Percentiles rank a stretch among this genome's conserved stretches.
Conservation (phyloP, 257 asterid genomes). For the Agastache rugosa region DNA sequence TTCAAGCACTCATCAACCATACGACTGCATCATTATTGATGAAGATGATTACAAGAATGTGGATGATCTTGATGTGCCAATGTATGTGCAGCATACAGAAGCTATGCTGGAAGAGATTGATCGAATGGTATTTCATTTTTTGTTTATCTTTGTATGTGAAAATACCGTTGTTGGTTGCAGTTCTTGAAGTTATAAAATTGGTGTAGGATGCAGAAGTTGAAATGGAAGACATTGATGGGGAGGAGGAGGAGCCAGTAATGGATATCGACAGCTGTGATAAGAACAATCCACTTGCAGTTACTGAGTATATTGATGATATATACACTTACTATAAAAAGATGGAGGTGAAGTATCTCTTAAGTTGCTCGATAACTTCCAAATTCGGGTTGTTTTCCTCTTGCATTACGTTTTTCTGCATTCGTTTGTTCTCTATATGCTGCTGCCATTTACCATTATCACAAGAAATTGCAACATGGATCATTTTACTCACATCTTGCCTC, state of each 20-base stretch:
- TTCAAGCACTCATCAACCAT: conserved; percentile 37
- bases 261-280: conserved; percentile 71
- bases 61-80: conserved; percentile 58
- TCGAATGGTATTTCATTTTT: conserved; percentile 59
- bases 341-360: conserved; percentile 58
- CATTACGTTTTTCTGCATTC: not conserved
- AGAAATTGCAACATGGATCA: not conserved
- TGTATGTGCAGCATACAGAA: conserved; percentile 77
- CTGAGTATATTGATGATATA: conserved; percentile 75
- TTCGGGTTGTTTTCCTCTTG: not conserved
- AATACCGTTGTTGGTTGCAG: not conserved
- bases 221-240: conserved; percentile 57
- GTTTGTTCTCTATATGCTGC: not conserved
- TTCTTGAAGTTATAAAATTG: conserved; percentile 8
- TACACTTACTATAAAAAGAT: conserved; percentile 58
- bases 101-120: conserved; percentile 87
- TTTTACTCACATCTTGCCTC: conserved; percentile 34
- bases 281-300: conserved; percentile 65
- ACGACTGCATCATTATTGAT: conserved; percentile 52
- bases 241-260: conserved; percentile 44
- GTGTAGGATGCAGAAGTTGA: conserved; percentile 56
- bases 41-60: conserved; percentile 46
- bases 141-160: not conserved
- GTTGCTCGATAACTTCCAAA: not conserved
- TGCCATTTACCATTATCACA: not conserved